Base-by-base conservation (phyloP, 2,329 filamentous ascomycete genomes). In the Diaporthe sp. region DNA sequence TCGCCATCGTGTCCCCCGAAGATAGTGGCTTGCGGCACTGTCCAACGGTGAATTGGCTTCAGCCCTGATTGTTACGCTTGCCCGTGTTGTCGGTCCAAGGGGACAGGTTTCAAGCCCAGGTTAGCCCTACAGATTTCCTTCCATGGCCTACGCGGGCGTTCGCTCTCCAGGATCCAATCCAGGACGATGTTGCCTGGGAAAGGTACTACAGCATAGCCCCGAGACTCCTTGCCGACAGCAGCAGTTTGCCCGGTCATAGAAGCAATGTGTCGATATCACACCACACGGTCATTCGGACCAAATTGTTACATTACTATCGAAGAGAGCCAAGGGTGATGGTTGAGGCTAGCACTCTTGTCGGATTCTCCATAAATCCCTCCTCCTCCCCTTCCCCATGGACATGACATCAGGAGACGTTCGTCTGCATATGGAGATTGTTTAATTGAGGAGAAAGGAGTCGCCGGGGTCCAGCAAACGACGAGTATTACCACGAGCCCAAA, bases 241-340 rank as follows among this genome's bases (percentile, higher is more conserved):
- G 61, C 61, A 31, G 28, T 25, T 28, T 39, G 47, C 47, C 47
- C 44, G 47, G 20, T 25, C n/a, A 12, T 49, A 7, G 28, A 55
- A 34, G 37, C 47, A 47, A 3, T 25, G 25, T 55, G n/a, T 53
- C 47, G 34, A 47, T 42, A 51, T 53, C n/a, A 60, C 47, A 44
- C 22, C 60, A 73, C 47, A 53, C 71, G 58, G 61, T 10, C 37
- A 34, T 44, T 57, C 49, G 44, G 58, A 57, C 39, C 58, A 42
- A 15, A 39, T 47, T 65, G 37, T 49, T 47, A 55, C 47, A n/a
- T 47, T 17, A 28, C 58, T 55, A 65, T 57, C 44, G 10, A 47
- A 31, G 34, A n/a, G 9, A 20, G 4, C 20, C 58, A 13, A 55
- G 49, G 47, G 2, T 34, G 47, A 57, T 10, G 49, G 39, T 57